Conservation (phyloP, 768 basidiomycete genomes). For the Amanita brunnescens region DNA sequence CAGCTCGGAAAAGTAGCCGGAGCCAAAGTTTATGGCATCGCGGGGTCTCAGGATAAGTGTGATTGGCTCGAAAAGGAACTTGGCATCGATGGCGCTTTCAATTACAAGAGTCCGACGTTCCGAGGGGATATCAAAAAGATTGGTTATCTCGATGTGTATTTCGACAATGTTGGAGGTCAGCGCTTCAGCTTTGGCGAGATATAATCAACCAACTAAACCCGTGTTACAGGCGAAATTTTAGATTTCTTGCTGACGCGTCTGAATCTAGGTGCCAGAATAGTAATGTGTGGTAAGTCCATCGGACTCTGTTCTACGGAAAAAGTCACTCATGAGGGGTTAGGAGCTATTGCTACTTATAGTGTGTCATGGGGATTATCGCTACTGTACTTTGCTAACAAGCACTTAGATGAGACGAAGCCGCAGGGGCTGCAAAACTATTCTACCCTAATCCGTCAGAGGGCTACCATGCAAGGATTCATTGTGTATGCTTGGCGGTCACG, state of each 20-base stretch:
- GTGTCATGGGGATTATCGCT: conserved; percentile 13
- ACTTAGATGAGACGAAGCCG: conserved; percentile 48
- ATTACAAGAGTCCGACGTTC: conserved; percentile 81
- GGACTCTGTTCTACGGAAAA: neutral
- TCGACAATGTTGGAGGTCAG: conserved; percentile 70
- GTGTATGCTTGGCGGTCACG: conserved; percentile 35
- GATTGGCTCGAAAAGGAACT: conserved; percentile 78
- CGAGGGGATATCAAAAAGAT: conserved; percentile 62
- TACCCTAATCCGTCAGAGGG: conserved; percentile 67
- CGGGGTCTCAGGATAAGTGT: conserved; percentile 79
- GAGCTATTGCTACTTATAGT: conserved; percentile 85
- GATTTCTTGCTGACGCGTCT: conserved; percentile 69
- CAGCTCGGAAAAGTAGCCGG: conserved; percentile 75
- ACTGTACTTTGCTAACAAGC: neutral
- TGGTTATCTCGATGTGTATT: conserved; percentile 77
- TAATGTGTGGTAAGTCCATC: conserved; percentile 59
- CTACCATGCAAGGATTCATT: conserved; percentile 78
- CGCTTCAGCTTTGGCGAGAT: conserved; percentile 11
- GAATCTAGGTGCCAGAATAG: conserved; percentile 70
- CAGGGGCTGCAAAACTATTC: conserved; percentile 60
- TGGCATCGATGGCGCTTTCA: conserved; percentile 74
- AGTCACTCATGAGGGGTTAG: conserved; percentile 24
- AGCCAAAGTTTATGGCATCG: conserved; percentile 82
- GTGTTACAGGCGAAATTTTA: conserved; percentile 57
- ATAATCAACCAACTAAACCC: conserved; percentile 8